Conservation (phyloP, 2,329 filamentous ascomycete species). For the Apiospora malaysiana region DNA sequence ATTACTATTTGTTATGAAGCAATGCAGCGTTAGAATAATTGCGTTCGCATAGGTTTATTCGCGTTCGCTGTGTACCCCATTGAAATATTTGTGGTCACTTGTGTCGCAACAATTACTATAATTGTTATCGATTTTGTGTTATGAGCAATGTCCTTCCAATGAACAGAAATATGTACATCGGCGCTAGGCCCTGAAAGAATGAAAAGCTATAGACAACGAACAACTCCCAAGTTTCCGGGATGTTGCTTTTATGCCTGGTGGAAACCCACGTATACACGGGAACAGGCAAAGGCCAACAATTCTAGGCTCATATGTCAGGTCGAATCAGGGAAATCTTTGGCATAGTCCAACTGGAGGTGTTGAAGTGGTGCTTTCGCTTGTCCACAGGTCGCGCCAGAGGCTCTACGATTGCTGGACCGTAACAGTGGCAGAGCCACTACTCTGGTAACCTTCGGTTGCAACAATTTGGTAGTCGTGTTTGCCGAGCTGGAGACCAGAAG, state of each 20-base stretch:
- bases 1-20: background rate
- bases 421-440: slow-evolving; percentile 23
- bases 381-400: background rate
- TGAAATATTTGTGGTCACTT: background rate
- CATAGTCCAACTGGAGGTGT: background rate
- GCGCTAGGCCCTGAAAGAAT: slow-evolving; percentile 2
- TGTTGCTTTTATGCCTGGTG: background rate
- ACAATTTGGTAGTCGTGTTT: slow-evolving; percentile 44
- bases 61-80: background rate
- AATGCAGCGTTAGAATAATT: background rate
- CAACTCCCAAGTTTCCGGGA: background rate
- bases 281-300: background rate
- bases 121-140: background rate
- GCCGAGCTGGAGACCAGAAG: slow-evolving; percentile 39
- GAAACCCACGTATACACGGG: background rate
- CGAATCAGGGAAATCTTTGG: background rate
- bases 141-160: background rate
- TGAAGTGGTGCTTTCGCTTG: background rate
- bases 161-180: background rate
- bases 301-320: background rate
- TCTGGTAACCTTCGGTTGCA: slow-evolving; percentile 26
- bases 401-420: slow-evolving; percentile 20
- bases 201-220: background rate
- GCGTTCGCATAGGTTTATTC: background rate
- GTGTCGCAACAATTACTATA: background rate